Evolutionary conservation across 2,329 filamentous ascomycete species (phyloP).

Genomic region (Paecilomyces sp.): DNA sequence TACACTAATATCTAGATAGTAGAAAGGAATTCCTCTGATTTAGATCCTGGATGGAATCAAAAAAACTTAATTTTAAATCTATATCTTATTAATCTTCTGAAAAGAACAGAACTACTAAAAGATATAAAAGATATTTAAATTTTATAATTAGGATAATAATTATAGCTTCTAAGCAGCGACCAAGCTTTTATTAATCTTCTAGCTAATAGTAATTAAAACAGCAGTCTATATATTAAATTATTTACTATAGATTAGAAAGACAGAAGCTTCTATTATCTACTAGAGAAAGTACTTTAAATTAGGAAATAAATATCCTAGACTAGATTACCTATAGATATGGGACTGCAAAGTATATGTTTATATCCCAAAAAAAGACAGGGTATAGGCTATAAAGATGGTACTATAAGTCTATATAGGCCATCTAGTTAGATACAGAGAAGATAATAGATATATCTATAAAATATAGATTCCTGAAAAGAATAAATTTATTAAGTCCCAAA

Average conservation of each 20-base stretch:
- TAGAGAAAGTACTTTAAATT: no score
- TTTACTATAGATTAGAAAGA: background rate
- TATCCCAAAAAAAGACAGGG: background rate
- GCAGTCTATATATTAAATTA: background rate
- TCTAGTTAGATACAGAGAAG: background rate
- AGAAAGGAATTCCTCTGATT: background rate
- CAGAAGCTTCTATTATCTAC: background rate
- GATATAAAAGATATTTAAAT: background rate
- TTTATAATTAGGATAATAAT: background rate
- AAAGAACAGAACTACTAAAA: background rate
- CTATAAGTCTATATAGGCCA: background rate
- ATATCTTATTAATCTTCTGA: background rate
- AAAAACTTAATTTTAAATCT: background rate
- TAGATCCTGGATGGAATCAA: background rate
- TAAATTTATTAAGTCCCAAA: background rate
- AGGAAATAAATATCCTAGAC: background rate
- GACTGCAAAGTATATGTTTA: background rate
- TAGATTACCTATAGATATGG: background rate
- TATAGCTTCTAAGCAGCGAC: background rate
- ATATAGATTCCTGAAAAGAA: background rate
- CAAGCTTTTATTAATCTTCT: no score
- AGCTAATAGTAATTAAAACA: no score
- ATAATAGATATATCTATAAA: background rate
- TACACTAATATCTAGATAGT: background rate
- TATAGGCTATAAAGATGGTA: background rate